Percentiles rank a stretch among this genome's conserved stretches.
These are phyloP conservation scores for Haematococcus lacustris DNA, from an alignment of 139 green algal genomes.

Conservation along the genomic window DNA sequence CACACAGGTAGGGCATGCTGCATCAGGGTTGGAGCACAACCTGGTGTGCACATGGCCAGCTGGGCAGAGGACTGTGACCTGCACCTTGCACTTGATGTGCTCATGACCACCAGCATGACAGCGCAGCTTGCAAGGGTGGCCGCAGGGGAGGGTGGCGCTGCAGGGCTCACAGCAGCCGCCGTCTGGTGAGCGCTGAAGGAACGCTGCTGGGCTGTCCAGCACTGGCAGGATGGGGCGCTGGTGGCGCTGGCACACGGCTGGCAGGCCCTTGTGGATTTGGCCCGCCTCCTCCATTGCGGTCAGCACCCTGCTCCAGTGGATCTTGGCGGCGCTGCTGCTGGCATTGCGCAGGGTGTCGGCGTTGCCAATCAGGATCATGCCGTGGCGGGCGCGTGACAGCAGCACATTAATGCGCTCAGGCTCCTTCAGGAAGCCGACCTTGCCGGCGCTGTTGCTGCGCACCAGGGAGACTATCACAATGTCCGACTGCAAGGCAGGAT, in stretches of 20 bases:
- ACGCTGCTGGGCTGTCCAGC: slow-evolving; percentile 16
- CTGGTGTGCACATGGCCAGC: slow-evolving; percentile 22
- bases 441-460: slow-evolving; percentile 56
- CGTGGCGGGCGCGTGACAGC: slow-evolving; percentile 62
- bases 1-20: slow-evolving; percentile 1
- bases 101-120: slow-evolving; percentile 31
- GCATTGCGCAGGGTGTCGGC: slow-evolving; percentile 29
- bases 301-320: slow-evolving; percentile 28
- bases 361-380: slow-evolving; percentile 69
- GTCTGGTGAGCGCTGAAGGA: slow-evolving; percentile 26
- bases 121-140: slow-evolving; percentile 42
- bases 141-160: slow-evolving; percentile 37
- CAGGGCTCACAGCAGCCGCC: slow-evolving; percentile 54
- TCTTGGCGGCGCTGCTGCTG: slow-evolving; percentile 16
- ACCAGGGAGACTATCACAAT: slow-evolving; percentile 64
- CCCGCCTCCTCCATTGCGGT: slow-evolving; percentile 17
- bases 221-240: background rate
- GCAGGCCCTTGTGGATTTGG: slow-evolving; percentile 25
- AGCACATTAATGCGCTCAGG: slow-evolving; percentile 75
- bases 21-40: background rate
- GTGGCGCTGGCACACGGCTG: slow-evolving; percentile 46
- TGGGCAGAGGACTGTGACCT: slow-evolving; percentile 22
- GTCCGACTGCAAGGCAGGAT: too few relatives aligned
- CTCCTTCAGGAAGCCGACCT: slow-evolving; percentile 61
- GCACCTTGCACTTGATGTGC: slow-evolving; percentile 30